phyloP scores from a whole-genome alignment of 106 monocot genomes.

The Agapanthus africanus region DNA sequence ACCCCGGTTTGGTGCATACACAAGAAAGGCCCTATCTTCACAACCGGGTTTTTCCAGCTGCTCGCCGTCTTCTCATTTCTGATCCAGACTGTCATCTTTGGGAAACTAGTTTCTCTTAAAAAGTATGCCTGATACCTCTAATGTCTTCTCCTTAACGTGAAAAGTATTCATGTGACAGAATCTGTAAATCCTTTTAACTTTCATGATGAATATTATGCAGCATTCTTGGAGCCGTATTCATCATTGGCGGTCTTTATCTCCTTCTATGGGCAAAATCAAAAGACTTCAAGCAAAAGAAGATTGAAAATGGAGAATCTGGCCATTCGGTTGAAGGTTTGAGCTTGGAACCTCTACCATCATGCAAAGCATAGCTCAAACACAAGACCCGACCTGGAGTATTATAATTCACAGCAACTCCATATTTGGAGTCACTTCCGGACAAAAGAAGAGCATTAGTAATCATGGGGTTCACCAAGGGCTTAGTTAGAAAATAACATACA shows the following conservation, averaged over 20 bases:
- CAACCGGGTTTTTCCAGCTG: constrained; percentile 28
- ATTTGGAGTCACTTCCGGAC: neutral
- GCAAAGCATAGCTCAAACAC: neutral
- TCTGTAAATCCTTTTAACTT: neutral
- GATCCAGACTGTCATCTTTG: constrained; percentile 7
- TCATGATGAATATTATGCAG: constrained; percentile 7
- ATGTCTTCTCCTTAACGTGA: neutral
- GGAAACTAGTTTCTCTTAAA: too few relatives aligned
- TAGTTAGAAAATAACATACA: neutral
- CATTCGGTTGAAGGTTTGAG: constrained; percentile 5
- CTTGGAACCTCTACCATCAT: constrained; percentile 9
- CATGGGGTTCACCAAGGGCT: neutral
- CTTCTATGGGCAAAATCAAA: constrained; percentile 45
- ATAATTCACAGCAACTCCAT: neutral
- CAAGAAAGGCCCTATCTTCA: constrained; percentile 42
- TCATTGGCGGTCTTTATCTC: constrained; percentile 39
- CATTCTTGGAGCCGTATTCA: constrained; percentile 29
- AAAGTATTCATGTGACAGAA: neutral
- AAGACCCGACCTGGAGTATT: neutral
- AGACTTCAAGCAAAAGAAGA: constrained; percentile 7
- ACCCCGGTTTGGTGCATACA: constrained; percentile 28
- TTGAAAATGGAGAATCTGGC: neutral
- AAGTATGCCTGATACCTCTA: too few relatives aligned
- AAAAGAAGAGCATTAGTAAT: neutral
- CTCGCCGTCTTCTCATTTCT: constrained; percentile 40